Percentiles rank a stretch among this genome's conserved stretches.
Conservation (phyloP, 1,284 basidiomycete species). For the Rhodotorula sp. region DNA sequence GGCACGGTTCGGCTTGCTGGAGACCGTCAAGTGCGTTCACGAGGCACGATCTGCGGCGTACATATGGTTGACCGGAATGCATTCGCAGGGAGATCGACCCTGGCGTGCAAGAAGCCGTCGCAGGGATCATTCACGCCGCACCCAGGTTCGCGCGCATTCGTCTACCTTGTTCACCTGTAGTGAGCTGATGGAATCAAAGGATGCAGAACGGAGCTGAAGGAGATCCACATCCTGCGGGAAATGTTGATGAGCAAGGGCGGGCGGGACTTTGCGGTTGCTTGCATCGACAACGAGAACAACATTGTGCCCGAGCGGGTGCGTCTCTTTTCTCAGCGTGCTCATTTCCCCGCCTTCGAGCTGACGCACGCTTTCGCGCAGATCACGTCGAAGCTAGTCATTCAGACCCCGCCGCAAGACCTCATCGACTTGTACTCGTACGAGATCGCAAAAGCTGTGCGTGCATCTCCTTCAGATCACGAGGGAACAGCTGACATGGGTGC, state of each 20-base stretch:
- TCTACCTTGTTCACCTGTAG: neutral
- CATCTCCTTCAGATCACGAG: neutral
- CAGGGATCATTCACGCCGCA: conserved; percentile 82
- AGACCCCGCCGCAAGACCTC: conserved; percentile 68
- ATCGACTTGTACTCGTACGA: conserved; percentile 84
- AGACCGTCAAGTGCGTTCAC: conserved; percentile 63
- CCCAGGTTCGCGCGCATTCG: conserved; percentile 60
- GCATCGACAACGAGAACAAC: conserved; percentile 77
- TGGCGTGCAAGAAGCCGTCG: conserved; percentile 68
- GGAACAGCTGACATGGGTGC: too few species aligned
- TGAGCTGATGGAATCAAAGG: neutral
- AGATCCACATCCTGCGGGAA: conserved; percentile 86
- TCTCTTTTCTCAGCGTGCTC: conserved; percentile 33
- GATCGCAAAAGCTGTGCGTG: conserved; percentile 68
- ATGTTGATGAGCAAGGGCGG: conserved; percentile 92
- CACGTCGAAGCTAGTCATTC: conserved; percentile 66
- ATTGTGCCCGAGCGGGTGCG: conserved; percentile 73
- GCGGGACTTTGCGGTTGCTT: conserved; percentile 71
- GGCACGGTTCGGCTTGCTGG: conserved; percentile 86
- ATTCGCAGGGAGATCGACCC: conserved; percentile 77
- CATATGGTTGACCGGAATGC: neutral
- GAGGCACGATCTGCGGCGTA: neutral
- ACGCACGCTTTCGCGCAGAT: conserved; percentile 55
- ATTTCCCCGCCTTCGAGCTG: neutral
- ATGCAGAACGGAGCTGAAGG: conserved; percentile 54